Conservation (phyloP, 768 basidiomycete species). For the Austroboletus festivus region DNA sequence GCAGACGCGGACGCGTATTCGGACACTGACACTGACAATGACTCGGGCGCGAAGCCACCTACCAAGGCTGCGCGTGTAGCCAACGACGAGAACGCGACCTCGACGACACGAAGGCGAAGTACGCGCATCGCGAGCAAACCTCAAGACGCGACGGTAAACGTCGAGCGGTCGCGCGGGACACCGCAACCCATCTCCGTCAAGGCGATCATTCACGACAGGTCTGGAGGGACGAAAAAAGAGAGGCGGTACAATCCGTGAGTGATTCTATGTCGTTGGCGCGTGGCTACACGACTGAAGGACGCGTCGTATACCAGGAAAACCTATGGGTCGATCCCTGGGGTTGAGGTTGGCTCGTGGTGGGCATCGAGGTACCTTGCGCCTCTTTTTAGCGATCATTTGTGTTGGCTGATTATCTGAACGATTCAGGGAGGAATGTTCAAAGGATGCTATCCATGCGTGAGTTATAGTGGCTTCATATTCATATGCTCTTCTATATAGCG, state of each 20-base stretch:
- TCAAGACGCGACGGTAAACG: conserved; percentile 45
- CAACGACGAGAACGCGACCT: conserved; percentile 20
- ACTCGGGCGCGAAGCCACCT: conserved; percentile 26
- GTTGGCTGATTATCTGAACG: neutral
- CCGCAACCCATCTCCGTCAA: conserved; percentile 40
- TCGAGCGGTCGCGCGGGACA: conserved; percentile 33
- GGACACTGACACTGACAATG: conserved; percentile 32
- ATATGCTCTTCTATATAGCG: neutral
- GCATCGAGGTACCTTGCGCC: conserved; percentile 47
- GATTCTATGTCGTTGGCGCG: neutral
- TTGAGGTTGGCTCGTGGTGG: conserved; percentile 85
- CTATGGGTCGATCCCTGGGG: conserved; percentile 77
- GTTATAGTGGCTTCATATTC: conserved; percentile 24
- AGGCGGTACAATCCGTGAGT: conserved; percentile 35
- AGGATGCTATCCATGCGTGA: conserved; percentile 82
- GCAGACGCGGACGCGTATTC: conserved; percentile 21
- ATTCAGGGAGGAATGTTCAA: conserved; percentile 58
- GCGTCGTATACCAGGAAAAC: conserved; percentile 50
- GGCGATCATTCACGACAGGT: conserved; percentile 31
- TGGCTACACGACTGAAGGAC: conserved; percentile 18
- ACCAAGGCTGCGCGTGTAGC: conserved; percentile 15
- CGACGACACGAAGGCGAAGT: conserved; percentile 55
- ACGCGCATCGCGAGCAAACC: conserved; percentile 58
- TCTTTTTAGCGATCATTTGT: neutral
- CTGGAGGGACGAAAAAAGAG: conserved; percentile 34